These are phyloP conservation scores for Spiromastix sp. DNA, from an alignment of 2,329 filamentous ascomycete genomes.

Conservation along the genomic window DNA sequence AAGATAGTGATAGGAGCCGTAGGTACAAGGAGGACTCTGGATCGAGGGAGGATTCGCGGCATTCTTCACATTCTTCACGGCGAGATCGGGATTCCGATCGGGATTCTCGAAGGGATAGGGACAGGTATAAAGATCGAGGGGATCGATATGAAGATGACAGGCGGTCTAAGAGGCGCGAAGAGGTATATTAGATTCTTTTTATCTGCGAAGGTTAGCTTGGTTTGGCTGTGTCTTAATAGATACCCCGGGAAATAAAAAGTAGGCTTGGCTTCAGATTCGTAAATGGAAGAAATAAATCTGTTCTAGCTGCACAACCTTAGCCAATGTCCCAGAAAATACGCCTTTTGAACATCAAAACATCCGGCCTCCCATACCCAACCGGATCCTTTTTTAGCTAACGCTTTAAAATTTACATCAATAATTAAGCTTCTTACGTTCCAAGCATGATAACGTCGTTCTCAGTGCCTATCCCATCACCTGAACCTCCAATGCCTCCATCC, in stretches of 20 bases:
- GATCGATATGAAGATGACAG: conserved; percentile 10
- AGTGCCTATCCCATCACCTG: conserved; percentile 12
- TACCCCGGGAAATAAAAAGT: conserved; percentile 10
- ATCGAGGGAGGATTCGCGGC: conserved; percentile 22
- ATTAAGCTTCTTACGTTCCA: conserved; percentile 21
- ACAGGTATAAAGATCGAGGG: conserved; percentile 21
- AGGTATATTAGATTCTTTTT: conserved; percentile 9
- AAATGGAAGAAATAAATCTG: no score
- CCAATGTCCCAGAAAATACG: no score
- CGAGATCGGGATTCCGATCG: conserved; percentile 21
- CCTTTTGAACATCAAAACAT: no score
- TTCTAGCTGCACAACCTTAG: no score
- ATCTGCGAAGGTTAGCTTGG: conserved; percentile 5
- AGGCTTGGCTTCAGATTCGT: no score
- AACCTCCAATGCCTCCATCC: conserved; percentile 50
- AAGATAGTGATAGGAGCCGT: conserved; percentile 19
- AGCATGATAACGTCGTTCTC: conserved; percentile 31
- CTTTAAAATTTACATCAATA: no score
- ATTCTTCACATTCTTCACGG: conserved; percentile 24
- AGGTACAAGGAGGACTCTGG: conserved; percentile 15
- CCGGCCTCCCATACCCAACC: no score
- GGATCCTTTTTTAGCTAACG: no score
- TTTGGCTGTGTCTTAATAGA: conserved; percentile 9
- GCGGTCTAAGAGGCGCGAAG: conserved; percentile 2
- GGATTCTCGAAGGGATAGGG: conserved; percentile 17